Percentiles rank a stretch among this genome's conserved stretches.
phyloP scores from a whole-genome alignment of 2,329 filamentous ascomycete genomes.

The Chaetomiaceae sp. region DNA sequence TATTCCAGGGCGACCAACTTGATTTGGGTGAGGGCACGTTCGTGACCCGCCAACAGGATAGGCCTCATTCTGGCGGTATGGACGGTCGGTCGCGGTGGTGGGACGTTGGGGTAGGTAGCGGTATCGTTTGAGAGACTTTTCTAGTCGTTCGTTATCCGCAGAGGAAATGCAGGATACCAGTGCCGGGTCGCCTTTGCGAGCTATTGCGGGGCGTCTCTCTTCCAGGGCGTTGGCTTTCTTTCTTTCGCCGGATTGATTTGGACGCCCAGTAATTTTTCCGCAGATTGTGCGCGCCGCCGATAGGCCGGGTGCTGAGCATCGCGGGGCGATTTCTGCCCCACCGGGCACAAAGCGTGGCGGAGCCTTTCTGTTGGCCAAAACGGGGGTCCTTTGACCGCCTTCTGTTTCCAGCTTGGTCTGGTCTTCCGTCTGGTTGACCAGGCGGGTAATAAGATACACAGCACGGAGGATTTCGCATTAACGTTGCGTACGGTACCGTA shows the following conservation, averaged over 20 bases:
- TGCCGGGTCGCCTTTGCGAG: slow-evolving; percentile 7
- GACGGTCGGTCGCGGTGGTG: not conserved
- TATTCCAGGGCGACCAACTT: slow-evolving; percentile 49
- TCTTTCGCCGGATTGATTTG: slow-evolving; percentile 18
- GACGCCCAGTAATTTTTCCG: slow-evolving; percentile 25
- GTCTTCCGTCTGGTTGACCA: too few relatives aligned
- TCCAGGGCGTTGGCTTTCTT: slow-evolving; percentile 7
- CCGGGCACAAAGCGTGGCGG: not conserved
- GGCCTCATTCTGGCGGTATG: slow-evolving; percentile 71
- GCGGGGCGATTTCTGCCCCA: slow-evolving; percentile 22
- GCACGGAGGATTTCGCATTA: too few relatives aligned
- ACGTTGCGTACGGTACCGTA: too few relatives aligned
- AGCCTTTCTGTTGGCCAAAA: too few relatives aligned
- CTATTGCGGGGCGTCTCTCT: slow-evolving; percentile 13
- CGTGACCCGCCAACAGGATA: slow-evolving; percentile 92
- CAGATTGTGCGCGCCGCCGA: slow-evolving; percentile 25
- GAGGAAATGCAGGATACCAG: slow-evolving; percentile 6
- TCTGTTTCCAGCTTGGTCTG: slow-evolving; percentile 3
- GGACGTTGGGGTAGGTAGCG: not conserved
- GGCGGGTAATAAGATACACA: too few relatives aligned
- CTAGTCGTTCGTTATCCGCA: not conserved
- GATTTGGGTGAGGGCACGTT: slow-evolving; percentile 93
- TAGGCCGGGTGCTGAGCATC: slow-evolving; percentile 16
- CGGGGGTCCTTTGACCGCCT: slow-evolving; percentile 15
- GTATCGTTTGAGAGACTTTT: not conserved